Evolutionary conservation across 495 filamentous ascomycete species (phyloP), one percentile per base, ranked within the genome.

Genomic region (Halenospora varia): DNA sequence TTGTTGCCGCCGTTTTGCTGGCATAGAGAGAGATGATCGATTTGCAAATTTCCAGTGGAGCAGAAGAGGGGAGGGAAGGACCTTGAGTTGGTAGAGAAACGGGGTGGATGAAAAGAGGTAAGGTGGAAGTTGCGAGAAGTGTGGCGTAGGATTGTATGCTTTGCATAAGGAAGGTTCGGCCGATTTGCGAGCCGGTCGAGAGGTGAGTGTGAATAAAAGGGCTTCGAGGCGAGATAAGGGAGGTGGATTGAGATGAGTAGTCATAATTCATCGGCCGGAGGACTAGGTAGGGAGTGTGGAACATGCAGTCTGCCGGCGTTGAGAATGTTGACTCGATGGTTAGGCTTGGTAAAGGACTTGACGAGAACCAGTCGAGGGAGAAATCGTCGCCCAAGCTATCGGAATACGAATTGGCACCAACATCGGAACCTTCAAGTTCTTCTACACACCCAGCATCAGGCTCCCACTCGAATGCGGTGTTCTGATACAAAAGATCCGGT

Each of bases 251-350:
- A 35, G 29, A 35, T 25, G 29, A 26, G 40, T 23, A 18, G n/a
- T 61, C 20, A 44, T 45, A 24, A 18, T 61, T 52, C 47, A 61
- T 56, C 2, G 58, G 58, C 25, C 52, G 52, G 20, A 61, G 52
- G 22, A 56, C 58, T 11, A 61, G 58, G 40, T 61, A 61, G 20
- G 58, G 58, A 40, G 58, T 61, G 26, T 61, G 58, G 58, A 61
- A 61, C 58, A 61, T 61, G 35, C 58, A 61, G 53, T 61, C 58
- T 61, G 58, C 42, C 22, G 58, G 58, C 2, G 58, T 61, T 56
- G 58, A 61, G 46, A 61, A 61, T 50, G 44, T 61, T 39, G 58
- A 6, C 13, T 51, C 58, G 23, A 61, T 3, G 29, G 52, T 56
- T 56, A 61, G 23, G 52, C 53, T 52, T 56, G 26, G 58, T 51